phyloP scores from a whole-genome alignment of 345 rosid genomes.

The Dipteronia dyeriana region DNA sequence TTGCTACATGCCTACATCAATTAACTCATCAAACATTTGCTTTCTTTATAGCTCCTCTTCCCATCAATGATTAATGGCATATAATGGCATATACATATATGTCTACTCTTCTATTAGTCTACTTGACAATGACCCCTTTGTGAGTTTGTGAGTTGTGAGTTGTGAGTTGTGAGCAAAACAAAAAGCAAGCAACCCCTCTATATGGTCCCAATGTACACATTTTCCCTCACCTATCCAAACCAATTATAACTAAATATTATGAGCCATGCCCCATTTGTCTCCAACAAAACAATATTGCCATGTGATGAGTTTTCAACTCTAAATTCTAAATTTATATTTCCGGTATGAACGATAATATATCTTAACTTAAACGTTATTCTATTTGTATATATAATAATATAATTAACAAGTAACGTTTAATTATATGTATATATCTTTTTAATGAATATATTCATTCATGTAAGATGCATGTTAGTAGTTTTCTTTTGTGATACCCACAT shows the following conservation, averaged over 20 bases:
- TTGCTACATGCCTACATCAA: neutral
- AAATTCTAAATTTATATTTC: too few species aligned
- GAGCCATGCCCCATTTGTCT: neutral
- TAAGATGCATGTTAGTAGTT: too few species aligned
- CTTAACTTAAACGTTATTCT: too few species aligned
- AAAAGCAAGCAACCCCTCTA: neutral
- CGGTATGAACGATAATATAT: too few species aligned
- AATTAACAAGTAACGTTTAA: too few species aligned
- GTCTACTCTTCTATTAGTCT: neutral
- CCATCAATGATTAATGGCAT: too few species aligned
- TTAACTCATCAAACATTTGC: neutral
- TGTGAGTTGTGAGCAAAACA: neutral
- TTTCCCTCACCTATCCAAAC: neutral
- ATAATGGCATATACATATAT: too few species aligned
- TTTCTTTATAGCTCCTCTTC: neutral
- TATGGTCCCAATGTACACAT: neutral
- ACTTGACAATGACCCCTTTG: neutral
- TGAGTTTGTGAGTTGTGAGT: too few species aligned
- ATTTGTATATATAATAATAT: too few species aligned
- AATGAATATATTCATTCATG: too few species aligned
- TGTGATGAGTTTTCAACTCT: conserved; percentile 9
- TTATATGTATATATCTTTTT: too few species aligned
- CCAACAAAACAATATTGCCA: conserved; percentile 7
- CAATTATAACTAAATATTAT: conserved; percentile 10
- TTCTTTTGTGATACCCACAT: too few species aligned